A percentile compares a stretch with the other conserved stretches of the same genome.
Conservation (phyloP, 192 early-diverging fungal species). For the Mortierella hygrophila region DNA sequence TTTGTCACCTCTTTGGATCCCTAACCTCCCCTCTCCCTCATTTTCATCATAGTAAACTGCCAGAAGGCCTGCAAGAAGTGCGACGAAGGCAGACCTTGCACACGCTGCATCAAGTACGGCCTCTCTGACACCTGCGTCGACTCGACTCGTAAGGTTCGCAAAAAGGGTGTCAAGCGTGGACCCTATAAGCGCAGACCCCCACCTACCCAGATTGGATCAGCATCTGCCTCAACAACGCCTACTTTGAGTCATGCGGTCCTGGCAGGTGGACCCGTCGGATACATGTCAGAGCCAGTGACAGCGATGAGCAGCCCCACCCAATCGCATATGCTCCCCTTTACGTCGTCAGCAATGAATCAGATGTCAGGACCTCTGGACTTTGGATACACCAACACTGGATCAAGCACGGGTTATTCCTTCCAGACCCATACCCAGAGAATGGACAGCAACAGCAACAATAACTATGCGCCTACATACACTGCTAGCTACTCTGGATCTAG, state of each 20-base stretch:
- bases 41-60: constrained; percentile 73
- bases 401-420: constrained; percentile 37
- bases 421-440: constrained; percentile 23
- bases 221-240: constrained; percentile 49
- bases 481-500: constrained; percentile 42
- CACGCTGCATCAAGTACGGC: constrained; percentile 79
- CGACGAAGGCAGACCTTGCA: constrained; percentile 83
- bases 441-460: constrained; percentile 27
- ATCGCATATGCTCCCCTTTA: constrained; percentile 57
- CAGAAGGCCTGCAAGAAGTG: constrained; percentile 93
- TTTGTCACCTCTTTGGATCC: not conserved
- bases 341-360: constrained; percentile 34
- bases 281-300: constrained; percentile 56
- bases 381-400: constrained; percentile 34
- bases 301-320: constrained; percentile 52
- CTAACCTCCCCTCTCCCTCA: not conserved
- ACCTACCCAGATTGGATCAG: constrained; percentile 51
- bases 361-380: constrained; percentile 16
- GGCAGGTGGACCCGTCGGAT: constrained; percentile 36
- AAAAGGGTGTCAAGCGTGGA: constrained; percentile 85
- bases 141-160: constrained; percentile 82
- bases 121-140: constrained; percentile 76
- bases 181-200: constrained; percentile 78
- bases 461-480: constrained; percentile 34
- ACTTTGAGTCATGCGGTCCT: constrained; percentile 44